Percentiles rank a stretch among this genome's conserved stretches.
Conservation (phyloP, 1,139 yeast genomes). For the Sugiyamaella sp. region DNA sequence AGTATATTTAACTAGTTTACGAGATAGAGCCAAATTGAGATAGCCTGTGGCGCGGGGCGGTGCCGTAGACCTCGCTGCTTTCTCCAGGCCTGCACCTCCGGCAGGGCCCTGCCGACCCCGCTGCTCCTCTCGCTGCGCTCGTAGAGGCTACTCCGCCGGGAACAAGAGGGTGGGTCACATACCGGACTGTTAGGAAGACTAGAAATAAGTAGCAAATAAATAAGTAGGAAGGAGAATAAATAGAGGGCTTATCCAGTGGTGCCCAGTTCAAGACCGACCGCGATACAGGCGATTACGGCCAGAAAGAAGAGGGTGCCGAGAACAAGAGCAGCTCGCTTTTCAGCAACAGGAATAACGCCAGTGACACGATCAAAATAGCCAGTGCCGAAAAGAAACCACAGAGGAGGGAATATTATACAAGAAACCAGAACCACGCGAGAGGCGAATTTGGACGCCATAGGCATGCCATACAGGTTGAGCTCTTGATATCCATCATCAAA, state of each 20-base stretch:
- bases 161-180: not conserved
- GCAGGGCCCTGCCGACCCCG: too few relatives aligned
- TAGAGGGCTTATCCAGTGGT: conserved; percentile 13
- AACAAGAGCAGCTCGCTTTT: conserved; percentile 39
- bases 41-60: too few relatives aligned
- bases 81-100: too few relatives aligned
- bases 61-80: too few relatives aligned
- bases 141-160: too few relatives aligned
- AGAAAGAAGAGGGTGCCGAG: conserved; percentile 33
- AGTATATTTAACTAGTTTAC: not conserved
- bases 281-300: conserved; percentile 37
- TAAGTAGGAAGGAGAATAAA: conserved; percentile 5
- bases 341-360: conserved; percentile 39
- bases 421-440: conserved; percentile 30
- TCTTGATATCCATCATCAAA: not conserved
- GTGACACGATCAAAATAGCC: conserved; percentile 42
- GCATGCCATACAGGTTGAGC: conserved; percentile 26
- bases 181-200: not conserved
- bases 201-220: not conserved
- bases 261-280: conserved; percentile 36
- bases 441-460: conserved; percentile 21
- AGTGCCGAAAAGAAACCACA: conserved; percentile 43
- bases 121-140: too few relatives aligned
- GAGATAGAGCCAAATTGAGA: too few relatives aligned
- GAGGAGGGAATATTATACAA: conserved; percentile 43